Evolutionary conservation across 495 filamentous ascomycete genomes (phyloP).

Genomic region (Penicillium antarcticum): DNA sequence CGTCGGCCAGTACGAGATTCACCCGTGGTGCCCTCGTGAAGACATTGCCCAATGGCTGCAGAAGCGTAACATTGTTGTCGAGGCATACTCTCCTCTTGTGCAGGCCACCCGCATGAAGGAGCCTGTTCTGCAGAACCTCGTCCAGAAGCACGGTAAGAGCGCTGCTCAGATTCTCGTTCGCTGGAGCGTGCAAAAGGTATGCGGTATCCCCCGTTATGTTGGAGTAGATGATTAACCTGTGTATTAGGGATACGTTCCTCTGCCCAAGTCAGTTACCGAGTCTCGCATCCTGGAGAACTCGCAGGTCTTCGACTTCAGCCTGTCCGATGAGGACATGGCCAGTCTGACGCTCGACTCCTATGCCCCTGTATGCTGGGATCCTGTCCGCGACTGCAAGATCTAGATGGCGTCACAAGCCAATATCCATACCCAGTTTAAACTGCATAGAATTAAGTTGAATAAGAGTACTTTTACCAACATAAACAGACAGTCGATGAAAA

Average conservation of each 20-base stretch:
- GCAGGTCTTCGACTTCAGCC: constrained; percentile 75
- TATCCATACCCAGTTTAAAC: background rate
- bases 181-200: constrained; percentile 83
- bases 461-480: no score
- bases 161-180: constrained; percentile 76
- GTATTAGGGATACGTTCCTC: constrained; percentile 62
- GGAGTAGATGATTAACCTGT: constrained; percentile 41
- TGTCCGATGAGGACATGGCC: constrained; percentile 59
- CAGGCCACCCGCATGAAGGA: constrained; percentile 65
- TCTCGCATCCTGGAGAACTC: constrained; percentile 68
- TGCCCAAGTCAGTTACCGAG: constrained; percentile 62
- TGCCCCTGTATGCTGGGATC: constrained; percentile 73
- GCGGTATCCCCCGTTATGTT: background rate
- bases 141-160: constrained; percentile 68
- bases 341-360: constrained; percentile 52
- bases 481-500: constrained; percentile 4
- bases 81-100: constrained; percentile 81
- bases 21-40: constrained; percentile 77
- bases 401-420: constrained; percentile 13
- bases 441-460: no score
- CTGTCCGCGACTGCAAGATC: constrained; percentile 44
- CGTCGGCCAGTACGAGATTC: constrained; percentile 86
- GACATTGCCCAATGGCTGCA: constrained; percentile 77
- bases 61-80: constrained; percentile 62
- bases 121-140: constrained; percentile 53